phyloP scores from a whole-genome alignment of 257 asterid genomes.

The Capsicum baccatum region DNA sequence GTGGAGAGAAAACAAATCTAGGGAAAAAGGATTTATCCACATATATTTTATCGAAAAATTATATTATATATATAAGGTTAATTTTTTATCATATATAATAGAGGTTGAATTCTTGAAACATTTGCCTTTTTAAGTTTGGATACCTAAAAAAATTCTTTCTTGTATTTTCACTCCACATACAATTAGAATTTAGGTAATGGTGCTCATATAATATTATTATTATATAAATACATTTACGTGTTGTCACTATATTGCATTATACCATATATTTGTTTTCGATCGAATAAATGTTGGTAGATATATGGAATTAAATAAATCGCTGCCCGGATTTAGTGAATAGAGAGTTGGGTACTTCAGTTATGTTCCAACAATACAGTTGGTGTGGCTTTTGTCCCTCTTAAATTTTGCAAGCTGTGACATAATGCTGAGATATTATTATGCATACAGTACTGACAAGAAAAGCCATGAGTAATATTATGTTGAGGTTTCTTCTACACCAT shows the following conservation, averaged over 20 bases:
- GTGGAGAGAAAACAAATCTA: no score
- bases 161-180: no score
- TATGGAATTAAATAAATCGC: neutral
- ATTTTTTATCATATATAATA: no score
- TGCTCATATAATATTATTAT: neutral
- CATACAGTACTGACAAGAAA: constrained; percentile 2
- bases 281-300: constrained; percentile 8
- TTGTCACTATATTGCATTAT: neutral
- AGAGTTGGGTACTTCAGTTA: constrained; percentile 11
- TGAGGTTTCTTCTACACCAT: constrained; percentile 22
- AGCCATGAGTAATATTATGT: neutral
- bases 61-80: no score
- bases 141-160: no score
- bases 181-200: neutral
- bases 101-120: no score
- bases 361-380: constrained; percentile 19
- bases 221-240: neutral
- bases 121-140: no score
- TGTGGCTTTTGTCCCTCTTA: constrained; percentile 22
- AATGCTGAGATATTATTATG: constrained; percentile 6
- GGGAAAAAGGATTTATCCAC: no score
- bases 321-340: neutral
- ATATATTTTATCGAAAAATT: no score
- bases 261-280: neutral
- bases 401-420: constrained; percentile 24